Conservation (phyloP, 116 monocot genomes). For the Trichopus zeylanicus region DNA sequence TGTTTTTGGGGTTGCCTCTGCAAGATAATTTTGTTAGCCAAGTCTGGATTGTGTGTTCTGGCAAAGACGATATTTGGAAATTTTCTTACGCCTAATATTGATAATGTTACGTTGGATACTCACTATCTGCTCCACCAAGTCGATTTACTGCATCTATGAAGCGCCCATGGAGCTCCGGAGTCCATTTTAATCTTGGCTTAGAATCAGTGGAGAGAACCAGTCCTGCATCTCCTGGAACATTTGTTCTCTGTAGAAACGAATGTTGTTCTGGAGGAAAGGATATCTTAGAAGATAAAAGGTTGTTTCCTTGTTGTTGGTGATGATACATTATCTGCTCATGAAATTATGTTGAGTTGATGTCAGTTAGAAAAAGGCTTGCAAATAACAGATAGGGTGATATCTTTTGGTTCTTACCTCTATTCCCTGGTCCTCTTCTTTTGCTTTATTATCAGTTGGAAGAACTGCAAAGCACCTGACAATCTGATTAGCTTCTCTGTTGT, state of each 20-base stretch:
- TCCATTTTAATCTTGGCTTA: conserved; percentile 98
- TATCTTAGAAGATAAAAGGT: conserved; percentile 24
- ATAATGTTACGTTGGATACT: conserved; percentile 18
- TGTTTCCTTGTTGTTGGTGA: conserved; percentile 27
- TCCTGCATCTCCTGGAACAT: conserved; percentile 45
- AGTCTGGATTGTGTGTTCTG: background rate
- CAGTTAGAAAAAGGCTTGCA: background rate
- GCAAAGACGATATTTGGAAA: too few relatives aligned
- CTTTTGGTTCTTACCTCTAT: conserved; percentile 8
- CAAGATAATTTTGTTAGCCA: conserved; percentile 8
- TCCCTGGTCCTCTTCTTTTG: background rate
- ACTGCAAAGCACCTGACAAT: conserved; percentile 6
- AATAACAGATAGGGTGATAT: background rate
- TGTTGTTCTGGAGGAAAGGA: conserved; percentile 45
- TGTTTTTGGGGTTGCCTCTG: conserved; percentile 94
- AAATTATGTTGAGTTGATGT: background rate
- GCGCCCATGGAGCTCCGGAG: conserved; percentile 70
- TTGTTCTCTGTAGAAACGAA: conserved; percentile 48
- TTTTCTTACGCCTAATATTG: background rate
- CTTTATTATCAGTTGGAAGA: background rate
- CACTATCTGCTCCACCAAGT: conserved; percentile 97
- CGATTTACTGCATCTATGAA: conserved; percentile 82
- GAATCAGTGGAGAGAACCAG: conserved; percentile 90
- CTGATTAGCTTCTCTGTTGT: conserved; percentile 9
- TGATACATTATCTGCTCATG: conserved; percentile 37